These are phyloP conservation scores for Fusarium citri DNA, from an alignment of 2,329 filamentous ascomycete genomes.

Conservation along the genomic window DNA sequence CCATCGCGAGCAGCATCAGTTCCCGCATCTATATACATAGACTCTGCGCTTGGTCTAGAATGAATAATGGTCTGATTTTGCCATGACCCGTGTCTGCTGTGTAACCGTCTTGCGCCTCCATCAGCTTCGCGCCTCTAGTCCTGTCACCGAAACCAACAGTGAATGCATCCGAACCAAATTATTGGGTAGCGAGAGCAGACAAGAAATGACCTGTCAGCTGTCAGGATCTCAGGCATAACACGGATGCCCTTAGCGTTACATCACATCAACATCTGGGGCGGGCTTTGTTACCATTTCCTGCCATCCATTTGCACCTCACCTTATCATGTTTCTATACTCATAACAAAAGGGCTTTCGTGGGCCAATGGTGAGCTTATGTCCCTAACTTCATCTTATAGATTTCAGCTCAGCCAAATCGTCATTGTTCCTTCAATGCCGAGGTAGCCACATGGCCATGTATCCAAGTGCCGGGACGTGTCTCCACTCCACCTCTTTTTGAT, in stretches of 20 bases:
- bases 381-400: neutral
- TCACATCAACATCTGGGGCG: neutral
- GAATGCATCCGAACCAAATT: constrained; percentile 2
- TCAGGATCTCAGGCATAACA: neutral
- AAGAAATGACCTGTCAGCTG: constrained; percentile 19
- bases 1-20: constrained; percentile 8
- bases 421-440: constrained; percentile 21
- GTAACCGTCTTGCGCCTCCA: constrained; percentile 18
- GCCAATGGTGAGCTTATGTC: neutral
- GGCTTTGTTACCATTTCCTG: neutral
- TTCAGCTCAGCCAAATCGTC: constrained; percentile 2
- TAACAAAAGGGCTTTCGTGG: neutral
- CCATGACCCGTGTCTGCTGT: constrained; percentile 11
- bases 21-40: neutral
- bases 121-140: neutral
- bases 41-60: constrained; percentile 26
- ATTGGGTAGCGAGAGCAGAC: neutral
- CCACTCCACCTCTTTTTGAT: constrained; percentile 16
- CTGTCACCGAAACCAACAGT: neutral
- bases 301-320: neutral
- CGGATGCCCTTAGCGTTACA: constrained; percentile 2
- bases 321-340: neutral
- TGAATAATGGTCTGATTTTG: constrained; percentile 27
- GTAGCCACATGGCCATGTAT: constrained; percentile 24
- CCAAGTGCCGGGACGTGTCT: constrained; percentile 16